These are phyloP conservation scores for Cryptococcus sp. DNA, from an alignment of 1,284 basidiomycete species.

Conservation along the genomic window DNA sequence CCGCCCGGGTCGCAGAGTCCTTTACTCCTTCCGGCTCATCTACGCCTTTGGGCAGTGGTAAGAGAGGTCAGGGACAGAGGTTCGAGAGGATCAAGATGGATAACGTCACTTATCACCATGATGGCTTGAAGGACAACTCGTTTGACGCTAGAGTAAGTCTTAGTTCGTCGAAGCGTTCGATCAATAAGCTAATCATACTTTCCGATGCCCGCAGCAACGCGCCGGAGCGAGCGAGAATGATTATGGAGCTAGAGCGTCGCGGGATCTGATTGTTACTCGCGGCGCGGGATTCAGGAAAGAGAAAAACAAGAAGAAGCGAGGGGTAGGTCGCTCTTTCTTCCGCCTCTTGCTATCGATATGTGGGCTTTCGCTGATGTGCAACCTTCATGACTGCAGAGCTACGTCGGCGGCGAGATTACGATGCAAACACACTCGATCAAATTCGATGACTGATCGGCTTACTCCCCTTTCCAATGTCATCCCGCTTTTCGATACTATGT, in stretches of 20 bases:
- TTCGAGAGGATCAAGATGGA: constrained; percentile 83
- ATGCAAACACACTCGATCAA: constrained; percentile 84
- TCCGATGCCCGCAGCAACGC: constrained; percentile 57
- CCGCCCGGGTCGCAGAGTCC: neutral
- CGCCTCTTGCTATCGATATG: neutral
- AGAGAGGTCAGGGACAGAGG: constrained; percentile 54
- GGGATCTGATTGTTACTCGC: constrained; percentile 87
- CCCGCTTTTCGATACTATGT: neutral
- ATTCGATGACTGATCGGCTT: constrained; percentile 57
- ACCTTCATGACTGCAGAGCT: constrained; percentile 56
- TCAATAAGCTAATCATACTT: constrained; percentile 2
- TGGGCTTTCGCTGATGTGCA: neutral
- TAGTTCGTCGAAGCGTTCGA: constrained; percentile 8
- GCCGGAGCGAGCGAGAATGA: constrained; percentile 62
- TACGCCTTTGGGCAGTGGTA: constrained; percentile 25
- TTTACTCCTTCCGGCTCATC: constrained; percentile 11
- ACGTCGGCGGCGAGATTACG: constrained; percentile 87
- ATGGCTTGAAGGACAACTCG: constrained; percentile 72
- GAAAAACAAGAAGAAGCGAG: constrained; percentile 99
- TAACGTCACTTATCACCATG: constrained; percentile 61
- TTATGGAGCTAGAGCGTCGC: constrained; percentile 82
- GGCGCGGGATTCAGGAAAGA: constrained; percentile 96
- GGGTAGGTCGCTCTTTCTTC: constrained; percentile 49
- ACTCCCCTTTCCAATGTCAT: neutral
- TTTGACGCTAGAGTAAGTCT: constrained; percentile 74